Evolutionary conservation across 176 grass and related monocot genomes (phyloP).

Genomic region (Cenchrus americanus): DNA sequence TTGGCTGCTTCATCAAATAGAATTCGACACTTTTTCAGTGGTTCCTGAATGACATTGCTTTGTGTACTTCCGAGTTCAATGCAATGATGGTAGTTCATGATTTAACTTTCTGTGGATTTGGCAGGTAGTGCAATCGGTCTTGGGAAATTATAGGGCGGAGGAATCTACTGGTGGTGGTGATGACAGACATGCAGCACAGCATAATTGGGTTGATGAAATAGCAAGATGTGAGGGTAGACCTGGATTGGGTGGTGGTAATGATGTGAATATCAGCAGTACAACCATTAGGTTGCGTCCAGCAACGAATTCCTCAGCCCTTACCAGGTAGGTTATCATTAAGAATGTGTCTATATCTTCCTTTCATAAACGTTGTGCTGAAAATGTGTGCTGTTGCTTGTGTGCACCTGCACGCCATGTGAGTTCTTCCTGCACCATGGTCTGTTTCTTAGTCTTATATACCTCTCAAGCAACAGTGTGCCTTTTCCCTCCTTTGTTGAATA

Average conservation of each 20-base stretch:
- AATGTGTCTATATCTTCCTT: constrained; percentile 6
- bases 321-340: constrained; percentile 55
- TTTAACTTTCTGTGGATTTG: constrained; percentile 47
- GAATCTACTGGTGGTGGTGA: constrained; percentile 51
- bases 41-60: constrained; percentile 14
- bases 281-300: constrained; percentile 46
- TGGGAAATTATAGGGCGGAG: constrained; percentile 76
- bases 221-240: constrained; percentile 76
- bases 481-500: background rate
- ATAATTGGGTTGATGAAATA: constrained; percentile 99
- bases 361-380: constrained; percentile 22
- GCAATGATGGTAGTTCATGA: background rate
- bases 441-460: constrained; percentile 22
- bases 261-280: constrained; percentile 59
- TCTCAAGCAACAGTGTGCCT: background rate
- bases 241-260: constrained; percentile 61
- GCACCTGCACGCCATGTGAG: background rate
- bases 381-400: background rate
- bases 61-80: constrained; percentile 18
- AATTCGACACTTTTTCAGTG: constrained; percentile 7
- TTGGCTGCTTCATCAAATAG: background rate
- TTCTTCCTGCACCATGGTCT: background rate
- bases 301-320: constrained; percentile 72
- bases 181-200: constrained; percentile 65
- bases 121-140: constrained; percentile 83